phyloP scores from a whole-genome alignment of 1,284 basidiomycete species.

The Malassezia equina region DNA sequence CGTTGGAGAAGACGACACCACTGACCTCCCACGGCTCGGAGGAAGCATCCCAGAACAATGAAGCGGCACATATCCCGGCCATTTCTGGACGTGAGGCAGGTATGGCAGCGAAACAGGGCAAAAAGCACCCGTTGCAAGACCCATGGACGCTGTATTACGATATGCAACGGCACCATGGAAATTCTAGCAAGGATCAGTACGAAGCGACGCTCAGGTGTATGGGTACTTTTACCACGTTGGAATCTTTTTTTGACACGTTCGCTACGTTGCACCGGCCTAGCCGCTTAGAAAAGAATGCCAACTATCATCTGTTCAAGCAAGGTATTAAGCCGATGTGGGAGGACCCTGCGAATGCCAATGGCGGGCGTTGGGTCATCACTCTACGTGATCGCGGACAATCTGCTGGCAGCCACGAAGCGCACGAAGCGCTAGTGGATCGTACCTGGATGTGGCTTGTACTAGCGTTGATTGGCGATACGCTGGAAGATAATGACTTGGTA shows the following conservation, averaged over 20 bases:
- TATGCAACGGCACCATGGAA: conserved; percentile 9
- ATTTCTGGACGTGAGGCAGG: conserved; percentile 10
- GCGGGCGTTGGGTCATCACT: conserved; percentile 87
- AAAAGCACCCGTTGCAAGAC: conserved; percentile 64
- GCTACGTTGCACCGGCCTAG: conserved; percentile 87
- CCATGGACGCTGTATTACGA: conserved; percentile 83
- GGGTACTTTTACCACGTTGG: conserved; percentile 52
- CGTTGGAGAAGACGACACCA: background rate
- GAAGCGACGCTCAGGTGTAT: conserved; percentile 32
- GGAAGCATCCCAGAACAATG: background rate
- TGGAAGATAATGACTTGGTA: conserved; percentile 75
- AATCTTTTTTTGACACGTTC: conserved; percentile 84
- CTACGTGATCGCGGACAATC: conserved; percentile 54
- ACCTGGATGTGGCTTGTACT: conserved; percentile 84
- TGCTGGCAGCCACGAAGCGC: conserved; percentile 50
- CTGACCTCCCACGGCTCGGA: background rate
- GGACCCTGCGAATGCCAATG: conserved; percentile 76
- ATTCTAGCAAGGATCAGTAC: conserved; percentile 50
- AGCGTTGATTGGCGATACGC: conserved; percentile 77
- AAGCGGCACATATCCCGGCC: background rate
- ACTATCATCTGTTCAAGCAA: conserved; percentile 87
- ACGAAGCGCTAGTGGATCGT: conserved; percentile 66
- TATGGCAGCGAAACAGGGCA: conserved; percentile 8
- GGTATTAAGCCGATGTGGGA: conserved; percentile 89
- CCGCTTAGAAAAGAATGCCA: conserved; percentile 71